Conservation (phyloP, 495 filamentous ascomycete species). For the Xanthoparmelia taractica region DNA sequence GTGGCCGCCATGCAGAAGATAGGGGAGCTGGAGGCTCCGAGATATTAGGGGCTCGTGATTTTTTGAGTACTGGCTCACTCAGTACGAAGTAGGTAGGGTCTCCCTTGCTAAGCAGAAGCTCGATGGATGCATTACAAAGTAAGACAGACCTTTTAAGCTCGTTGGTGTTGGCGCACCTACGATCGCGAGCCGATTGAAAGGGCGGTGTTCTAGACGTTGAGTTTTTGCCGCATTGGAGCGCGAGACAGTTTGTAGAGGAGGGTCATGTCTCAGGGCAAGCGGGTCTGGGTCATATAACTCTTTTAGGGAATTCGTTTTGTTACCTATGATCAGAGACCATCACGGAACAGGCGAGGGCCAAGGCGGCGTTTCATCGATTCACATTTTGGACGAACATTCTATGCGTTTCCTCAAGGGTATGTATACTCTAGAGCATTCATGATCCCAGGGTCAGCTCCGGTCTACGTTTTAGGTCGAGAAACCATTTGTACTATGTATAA, state of each 20-base stretch:
- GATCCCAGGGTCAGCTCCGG: not conserved
- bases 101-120: no score
- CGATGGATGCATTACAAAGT: no score
- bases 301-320: not conserved
- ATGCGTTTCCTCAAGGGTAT: not conserved
- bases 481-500: not conserved
- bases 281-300: not conserved
- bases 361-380: not conserved
- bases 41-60: not conserved
- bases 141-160: no score
- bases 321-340: no score
- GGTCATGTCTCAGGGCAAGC: not conserved
- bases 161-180: not conserved
- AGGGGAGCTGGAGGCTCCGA: not conserved
- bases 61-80: no score
- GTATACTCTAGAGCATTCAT: not conserved
- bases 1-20: not conserved
- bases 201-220: not conserved
- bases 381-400: not conserved
- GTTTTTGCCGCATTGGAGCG: not conserved
- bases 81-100: no score
- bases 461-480: not conserved
- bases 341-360: no score
- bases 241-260: not conserved
- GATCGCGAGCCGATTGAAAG: not conserved